phyloP scores from a whole-genome alignment of 805 yeast species.

The Metschnikowia santaceciliae region DNA sequence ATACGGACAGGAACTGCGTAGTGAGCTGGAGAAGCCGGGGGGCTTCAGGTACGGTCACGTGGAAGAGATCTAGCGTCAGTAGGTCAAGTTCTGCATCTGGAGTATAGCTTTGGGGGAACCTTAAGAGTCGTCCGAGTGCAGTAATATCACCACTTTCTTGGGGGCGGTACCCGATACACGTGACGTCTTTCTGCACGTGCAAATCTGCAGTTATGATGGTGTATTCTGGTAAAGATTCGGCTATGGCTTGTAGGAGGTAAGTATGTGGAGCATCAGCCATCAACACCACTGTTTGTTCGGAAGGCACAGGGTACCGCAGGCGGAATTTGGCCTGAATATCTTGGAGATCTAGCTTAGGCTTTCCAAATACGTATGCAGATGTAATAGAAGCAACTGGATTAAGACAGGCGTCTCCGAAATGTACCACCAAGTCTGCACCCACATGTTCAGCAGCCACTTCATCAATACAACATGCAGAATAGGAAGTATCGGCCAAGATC shows the following conservation, averaged over 20 bases:
- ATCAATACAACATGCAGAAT: slow-evolving; percentile 92
- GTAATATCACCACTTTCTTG: not conserved
- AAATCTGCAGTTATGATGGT: slow-evolving; percentile 33
- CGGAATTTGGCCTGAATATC: slow-evolving; percentile 38
- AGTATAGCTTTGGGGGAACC: not conserved
- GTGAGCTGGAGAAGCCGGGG: slow-evolving; percentile 74
- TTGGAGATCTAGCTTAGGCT: slow-evolving; percentile 49
- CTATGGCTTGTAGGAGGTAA: slow-evolving; percentile 38
- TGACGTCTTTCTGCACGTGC: slow-evolving; percentile 23
- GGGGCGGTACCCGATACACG: slow-evolving; percentile 41
- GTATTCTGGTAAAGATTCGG: slow-evolving; percentile 24
- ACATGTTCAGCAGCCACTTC: slow-evolving; percentile 97
- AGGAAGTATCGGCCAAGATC: slow-evolving; percentile 93
- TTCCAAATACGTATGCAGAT: slow-evolving; percentile 77
- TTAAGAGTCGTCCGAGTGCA: slow-evolving; percentile 17
- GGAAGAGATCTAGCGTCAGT: slow-evolving; percentile 57
- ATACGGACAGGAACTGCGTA: slow-evolving; percentile 59
- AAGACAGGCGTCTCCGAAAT: slow-evolving; percentile 93
- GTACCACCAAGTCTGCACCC: slow-evolving; percentile 76
- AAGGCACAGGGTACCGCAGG: slow-evolving; percentile 33
- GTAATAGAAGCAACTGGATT: slow-evolving; percentile 71
- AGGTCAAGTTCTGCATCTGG: slow-evolving; percentile 17
- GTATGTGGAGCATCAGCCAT: slow-evolving; percentile 78
- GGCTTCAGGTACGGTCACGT: slow-evolving; percentile 68
- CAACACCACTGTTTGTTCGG: slow-evolving; percentile 45